Base-by-base conservation (phyloP, 2,329 filamentous ascomycete species). In the Fusarium dlaminii region DNA sequence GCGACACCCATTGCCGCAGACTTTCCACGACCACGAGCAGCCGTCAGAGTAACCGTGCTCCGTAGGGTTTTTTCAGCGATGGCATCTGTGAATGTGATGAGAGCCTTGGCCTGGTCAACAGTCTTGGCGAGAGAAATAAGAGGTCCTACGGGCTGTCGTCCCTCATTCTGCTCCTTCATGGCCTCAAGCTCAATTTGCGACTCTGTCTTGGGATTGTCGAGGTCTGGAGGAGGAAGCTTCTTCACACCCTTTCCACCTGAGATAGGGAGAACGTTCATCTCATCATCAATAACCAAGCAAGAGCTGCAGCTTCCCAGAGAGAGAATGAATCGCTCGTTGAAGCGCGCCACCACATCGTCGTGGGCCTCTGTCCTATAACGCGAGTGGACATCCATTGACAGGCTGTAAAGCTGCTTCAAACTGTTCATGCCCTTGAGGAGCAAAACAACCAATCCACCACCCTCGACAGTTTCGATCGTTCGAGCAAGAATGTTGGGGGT, bases 351-450 rank as follows among this genome's bases (percentile, higher is more conserved):
- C 43, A 99, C 96, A 83, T 99, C 96, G 74, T 93, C 92, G 81
- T 99, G 95, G 5, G 96, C 96, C 83, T 99, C 97, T 27, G 96
- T 99, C 68, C 96, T 90, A 86, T 98, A 99, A 81, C 96, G 90
- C 62, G 95, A 95, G 85, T 99, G 97, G 56, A 98, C 93, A 80
- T 99, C 97, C 97, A 99, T 99, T 36, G 94, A 95, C 80, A 99
- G 83, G 52, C 94, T 97, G 85, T 98, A 99, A 3, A 99, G 90
- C 85, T 99, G 96, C 84, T 98, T 98, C 86, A 99, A 86, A 82
- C 95, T 98, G 83, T 88, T 96, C 94, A 99, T 98, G 71, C 95
- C 94, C 87, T 98, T 98, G 68, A 99, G 86, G 71, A 99, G 87
- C 74, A 99, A 85, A 49, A 99, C 87, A 3, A 98, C 96, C 77